Evolutionary conservation across 192 early-diverging fungal species (phyloP), one percentile per base, ranked within the genome.

Genomic region (Kickxella alabastrina): DNA sequence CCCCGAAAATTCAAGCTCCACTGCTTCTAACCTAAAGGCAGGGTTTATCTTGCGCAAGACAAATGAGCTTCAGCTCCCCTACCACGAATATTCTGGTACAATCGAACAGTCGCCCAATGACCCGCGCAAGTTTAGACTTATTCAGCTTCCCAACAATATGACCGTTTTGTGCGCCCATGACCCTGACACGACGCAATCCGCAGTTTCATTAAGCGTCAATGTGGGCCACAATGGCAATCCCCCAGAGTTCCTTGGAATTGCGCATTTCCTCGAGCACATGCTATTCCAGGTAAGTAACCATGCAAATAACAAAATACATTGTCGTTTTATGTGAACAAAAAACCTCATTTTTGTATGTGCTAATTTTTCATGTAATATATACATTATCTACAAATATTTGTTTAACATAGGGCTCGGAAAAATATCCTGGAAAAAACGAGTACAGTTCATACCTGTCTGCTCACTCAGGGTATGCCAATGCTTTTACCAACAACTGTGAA

Each of bases 241-340:
- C 21, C 69, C 65, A 51, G 70, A 82, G 32, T 52, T 83, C 14
- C 80, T 65, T 47, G 87, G 87, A 0, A 54, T 89, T 29, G 84
- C 87, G 2, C 87, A 89, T 43, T 83, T 84, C 35, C 68, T 82
- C 43, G 87, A 87, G 59, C 87, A 87, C 48, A 37, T 89, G 36
- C 67, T 87, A 15, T 87, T 89, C 54, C 75, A 84, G 70, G 85
- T 46, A 46, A 46, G 44, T 46, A 46, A 31, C 15, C 36, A 40
- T 40, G 17, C 17, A 40, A n/a, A 40, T 40, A 40, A 6, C 8
- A 39, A 41, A 15, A 15, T 21, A 15, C 8, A 41, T 19, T 15
- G 9, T 41, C 21, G 14, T 41, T 2, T 21, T 42, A 42, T 42
- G 21, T 40, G 6, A 9, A 42, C 22, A 42, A 2, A 42, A 12